Percentiles rank a stretch among this genome's conserved stretches.
phyloP scores from a whole-genome alignment of 768 basidiomycete species.

The Tricholoma matsutake region DNA sequence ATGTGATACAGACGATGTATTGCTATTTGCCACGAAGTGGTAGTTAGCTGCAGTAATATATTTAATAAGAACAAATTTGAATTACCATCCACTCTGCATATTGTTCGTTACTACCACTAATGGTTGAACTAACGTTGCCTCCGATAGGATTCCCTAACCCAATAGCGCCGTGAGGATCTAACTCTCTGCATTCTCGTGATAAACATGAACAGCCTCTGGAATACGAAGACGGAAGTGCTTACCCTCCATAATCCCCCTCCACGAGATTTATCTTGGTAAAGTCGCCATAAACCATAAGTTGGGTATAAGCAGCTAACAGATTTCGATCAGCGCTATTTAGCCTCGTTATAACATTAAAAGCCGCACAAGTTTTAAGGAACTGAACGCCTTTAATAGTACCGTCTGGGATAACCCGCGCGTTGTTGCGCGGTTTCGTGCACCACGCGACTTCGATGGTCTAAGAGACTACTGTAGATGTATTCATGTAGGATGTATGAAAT shows the following conservation, averaged over 20 bases:
- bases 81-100: slow-evolving; percentile 44
- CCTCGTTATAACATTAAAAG: background rate
- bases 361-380: slow-evolving; percentile 38
- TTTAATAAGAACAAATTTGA: background rate
- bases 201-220: background rate
- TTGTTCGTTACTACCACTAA: slow-evolving; percentile 34
- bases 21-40: slow-evolving; percentile 16
- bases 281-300: slow-evolving; percentile 41
- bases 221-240: background rate
- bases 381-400: slow-evolving; percentile 39
- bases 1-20: slow-evolving; percentile 25
- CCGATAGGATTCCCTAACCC: slow-evolving; percentile 43
- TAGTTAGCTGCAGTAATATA: background rate
- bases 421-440: slow-evolving; percentile 43
- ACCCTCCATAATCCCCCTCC: slow-evolving; percentile 40
- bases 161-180: slow-evolving; percentile 42
- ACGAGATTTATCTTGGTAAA: slow-evolving; percentile 40
- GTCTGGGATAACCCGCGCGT: slow-evolving; percentile 44
- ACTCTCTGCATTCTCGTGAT: slow-evolving; percentile 27
- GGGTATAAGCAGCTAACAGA: slow-evolving; percentile 36
- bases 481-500: background rate
- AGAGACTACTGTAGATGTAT: background rate
- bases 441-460: slow-evolving; percentile 44
- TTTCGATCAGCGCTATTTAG: background rate
- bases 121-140: slow-evolving; percentile 43